A percentile compares a stretch with the other conserved stretches of the same genome.
Evolutionary conservation across 2,329 filamentous ascomycete genomes (phyloP).

Genomic region (Colletotrichum tabaci): DNA sequence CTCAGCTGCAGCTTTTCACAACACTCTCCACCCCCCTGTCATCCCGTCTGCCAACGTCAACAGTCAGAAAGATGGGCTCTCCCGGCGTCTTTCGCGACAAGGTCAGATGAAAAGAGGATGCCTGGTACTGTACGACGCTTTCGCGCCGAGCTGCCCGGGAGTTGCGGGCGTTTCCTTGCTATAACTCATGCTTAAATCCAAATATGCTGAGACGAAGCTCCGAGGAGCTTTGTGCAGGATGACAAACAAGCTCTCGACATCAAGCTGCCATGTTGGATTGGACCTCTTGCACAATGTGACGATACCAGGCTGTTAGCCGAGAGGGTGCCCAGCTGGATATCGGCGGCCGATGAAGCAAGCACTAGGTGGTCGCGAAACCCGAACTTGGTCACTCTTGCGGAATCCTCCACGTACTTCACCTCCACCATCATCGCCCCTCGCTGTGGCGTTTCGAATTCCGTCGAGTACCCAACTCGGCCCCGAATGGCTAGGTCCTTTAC

Average conservation of each 20-base stretch:
- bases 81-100: slow-evolving; percentile 2
- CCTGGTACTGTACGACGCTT: background rate
- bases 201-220: slow-evolving; percentile 9
- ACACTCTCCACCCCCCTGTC: slow-evolving; percentile 25
- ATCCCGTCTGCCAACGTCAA: slow-evolving; percentile 25
- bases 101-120: slow-evolving; percentile 25
- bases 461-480: background rate
- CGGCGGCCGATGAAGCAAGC: slow-evolving; percentile 25
- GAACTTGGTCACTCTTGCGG: slow-evolving; percentile 11
- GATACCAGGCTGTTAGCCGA: background rate
- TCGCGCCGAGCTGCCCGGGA: background rate
- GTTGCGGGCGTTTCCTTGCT: slow-evolving; percentile 6
- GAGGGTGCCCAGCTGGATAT: slow-evolving; percentile 22
- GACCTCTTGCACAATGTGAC: background rate
- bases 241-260: background rate
- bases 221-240: slow-evolving; percentile 12
- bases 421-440: slow-evolving; percentile 9
- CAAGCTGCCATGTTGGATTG: background rate
- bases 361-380: slow-evolving; percentile 34
- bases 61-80: slow-evolving; percentile 1
- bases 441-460: slow-evolving; percentile 25
- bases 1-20: slow-evolving; percentile 40
- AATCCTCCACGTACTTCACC: background rate
- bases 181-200: slow-evolving; percentile 21
- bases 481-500: slow-evolving; percentile 13